phyloP scores from a whole-genome alignment of 164 flowering plant genomes.

The Dillenia suffruticosa region DNA sequence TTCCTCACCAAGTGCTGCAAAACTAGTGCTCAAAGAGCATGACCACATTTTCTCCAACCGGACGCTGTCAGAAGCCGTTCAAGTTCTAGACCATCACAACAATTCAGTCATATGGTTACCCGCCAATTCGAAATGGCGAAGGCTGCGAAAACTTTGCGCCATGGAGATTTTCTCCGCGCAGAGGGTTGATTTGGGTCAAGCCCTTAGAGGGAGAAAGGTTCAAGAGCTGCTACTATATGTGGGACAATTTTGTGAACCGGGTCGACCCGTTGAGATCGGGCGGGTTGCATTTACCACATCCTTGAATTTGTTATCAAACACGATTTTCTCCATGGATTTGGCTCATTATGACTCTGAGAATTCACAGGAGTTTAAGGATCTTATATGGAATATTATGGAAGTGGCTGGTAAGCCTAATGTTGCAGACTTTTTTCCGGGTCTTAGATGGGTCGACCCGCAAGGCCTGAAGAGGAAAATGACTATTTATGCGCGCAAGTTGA shows the following conservation, averaged over 20 bases:
- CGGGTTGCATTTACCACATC: slow-evolving; percentile 9
- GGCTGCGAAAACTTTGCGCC: slow-evolving; percentile 14
- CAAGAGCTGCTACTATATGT: slow-evolving; percentile 10
- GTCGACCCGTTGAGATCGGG: slow-evolving; percentile 10
- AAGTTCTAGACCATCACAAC: slow-evolving; percentile 7
- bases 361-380: slow-evolving; percentile 17
- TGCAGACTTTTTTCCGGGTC: slow-evolving; percentile 13
- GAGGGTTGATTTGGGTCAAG: slow-evolving; percentile 8
- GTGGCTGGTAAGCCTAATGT: slow-evolving; percentile 12
- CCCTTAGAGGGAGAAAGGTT: slow-evolving; percentile 17
- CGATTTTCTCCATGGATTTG: slow-evolving; percentile 22
- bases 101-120: slow-evolving; percentile 18
- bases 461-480: not conserved
- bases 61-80: slow-evolving; percentile 2
- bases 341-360: slow-evolving; percentile 6
- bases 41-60: slow-evolving; percentile 15
- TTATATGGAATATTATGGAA: slow-evolving; percentile 17
- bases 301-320: slow-evolving; percentile 21
- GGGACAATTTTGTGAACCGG: not conserved
- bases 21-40: slow-evolving; percentile 21
- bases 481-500: too few relatives aligned
- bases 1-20: slow-evolving; percentile 24
- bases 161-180: slow-evolving; percentile 8
- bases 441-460: slow-evolving; percentile 10
- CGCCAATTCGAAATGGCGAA: slow-evolving; percentile 18